Percentiles rank a stretch among this genome's conserved stretches.
These are phyloP conservation scores for Tarenaya hassleriana DNA, from an alignment of 345 rosid genomes.

Conservation along the genomic window DNA sequence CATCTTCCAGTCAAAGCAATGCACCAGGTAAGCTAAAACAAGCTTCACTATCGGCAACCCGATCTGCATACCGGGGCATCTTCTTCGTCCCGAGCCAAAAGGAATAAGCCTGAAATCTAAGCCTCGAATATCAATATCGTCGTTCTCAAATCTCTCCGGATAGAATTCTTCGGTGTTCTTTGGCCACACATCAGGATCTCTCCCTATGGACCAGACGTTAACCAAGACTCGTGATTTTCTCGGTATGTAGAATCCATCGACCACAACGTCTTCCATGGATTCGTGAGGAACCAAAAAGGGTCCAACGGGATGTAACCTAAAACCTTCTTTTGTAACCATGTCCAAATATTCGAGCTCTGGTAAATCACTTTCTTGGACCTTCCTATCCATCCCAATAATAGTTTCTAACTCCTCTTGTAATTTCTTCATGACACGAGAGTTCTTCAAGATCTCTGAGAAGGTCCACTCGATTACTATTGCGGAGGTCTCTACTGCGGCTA, in stretches of 20 bases:
- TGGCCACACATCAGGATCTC: conserved; percentile 20
- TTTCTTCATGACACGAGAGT: conserved; percentile 9
- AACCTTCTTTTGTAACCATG: conserved; percentile 10
- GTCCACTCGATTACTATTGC: conserved; percentile 25
- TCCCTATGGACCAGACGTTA: conserved; percentile 20
- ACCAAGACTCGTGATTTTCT: conserved; percentile 20
- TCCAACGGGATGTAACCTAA: conserved; percentile 11
- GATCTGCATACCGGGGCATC: conserved; percentile 10
- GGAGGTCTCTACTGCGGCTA: conserved; percentile 20
- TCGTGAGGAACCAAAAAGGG: conserved; percentile 20
- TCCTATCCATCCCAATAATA: conserved; percentile 21
- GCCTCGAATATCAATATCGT: conserved; percentile 9
- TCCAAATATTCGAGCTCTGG: conserved; percentile 11
- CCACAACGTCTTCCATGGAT: conserved; percentile 12
- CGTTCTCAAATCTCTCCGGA: conserved; percentile 1
- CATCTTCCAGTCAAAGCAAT: conserved; percentile 18
- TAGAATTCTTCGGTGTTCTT: conserved; percentile 6
- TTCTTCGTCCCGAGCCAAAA: conserved; percentile 13
- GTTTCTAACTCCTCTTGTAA: conserved; percentile 18
- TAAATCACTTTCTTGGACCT: conserved; percentile 23
- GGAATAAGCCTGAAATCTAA: conserved; percentile 12
- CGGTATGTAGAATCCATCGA: conserved; percentile 21
- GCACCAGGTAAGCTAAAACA: conserved; percentile 13
- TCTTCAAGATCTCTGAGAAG: conserved; percentile 24
- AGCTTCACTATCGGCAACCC: neutral